Evolutionary conservation across 2,329 filamentous ascomycete genomes (phyloP), one percentile per base, ranked within the genome.

Genomic region (Dactylonectria macrodidyma): DNA sequence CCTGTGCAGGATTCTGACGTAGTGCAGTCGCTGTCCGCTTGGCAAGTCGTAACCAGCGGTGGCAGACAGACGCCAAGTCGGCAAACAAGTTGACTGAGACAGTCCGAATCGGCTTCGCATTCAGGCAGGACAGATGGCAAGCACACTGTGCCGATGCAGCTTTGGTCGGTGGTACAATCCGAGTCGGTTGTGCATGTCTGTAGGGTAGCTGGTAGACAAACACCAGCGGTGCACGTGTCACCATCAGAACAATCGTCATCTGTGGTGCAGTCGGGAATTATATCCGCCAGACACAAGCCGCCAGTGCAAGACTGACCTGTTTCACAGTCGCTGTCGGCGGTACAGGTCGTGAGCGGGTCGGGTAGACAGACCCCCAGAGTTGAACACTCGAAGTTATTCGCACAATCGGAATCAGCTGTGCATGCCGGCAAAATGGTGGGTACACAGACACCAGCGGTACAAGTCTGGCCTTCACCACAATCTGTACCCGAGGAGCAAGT

Each of bases 381-480:
- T 5, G 56, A 65, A 5, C 14, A 12, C 1, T 36, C n/a, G 41
- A 44, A 50, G 3, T 36, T 38, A 9, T 47, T 46, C 1, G 38
- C 7, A 16, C 62, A 65, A 10, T 48, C 38, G 3, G 62, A 66
- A 8, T 33, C 47, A 3, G 14, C 14, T 3, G 57, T 33, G 14
- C 63, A 66, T 1, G 14, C 36, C 26, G 16, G 22, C 2, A 66
- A 16, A 6, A 51, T 47, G 3, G 4, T 16, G 22, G 64, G 64
- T 14, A 66, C 36, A 33, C 64, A 66, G 11, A 57, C 10, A 3
- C 64, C 64, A 22, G 34, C 63, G 0, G 59, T 60, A 16, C 63
- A 65, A 16, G 22, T 48, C n/a, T 65, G 26, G 3, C 41, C 56
- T 8, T 30, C 2, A n/a, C 26, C 6, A 7, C 63, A 65, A 1